These are phyloP conservation scores for Polytolypa hystricis DNA, from an alignment of 2,329 filamentous ascomycete species.

Conservation along the genomic window DNA sequence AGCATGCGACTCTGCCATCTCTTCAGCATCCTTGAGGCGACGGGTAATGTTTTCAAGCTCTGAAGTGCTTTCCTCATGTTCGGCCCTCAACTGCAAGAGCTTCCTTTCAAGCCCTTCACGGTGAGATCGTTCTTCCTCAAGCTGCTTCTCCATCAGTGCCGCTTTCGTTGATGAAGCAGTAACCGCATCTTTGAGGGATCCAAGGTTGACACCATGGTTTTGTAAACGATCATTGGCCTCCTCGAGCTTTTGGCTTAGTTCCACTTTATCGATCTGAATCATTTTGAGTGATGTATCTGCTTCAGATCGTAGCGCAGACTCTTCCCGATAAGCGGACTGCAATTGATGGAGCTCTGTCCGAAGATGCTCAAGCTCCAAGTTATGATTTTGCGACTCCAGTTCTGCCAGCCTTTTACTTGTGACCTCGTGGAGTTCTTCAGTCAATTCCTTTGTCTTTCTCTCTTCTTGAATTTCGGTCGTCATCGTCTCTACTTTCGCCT, in stretches of 20 bases:
- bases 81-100: slow-evolving; percentile 61
- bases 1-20: slow-evolving; percentile 75
- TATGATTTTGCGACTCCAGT: slow-evolving; percentile 71
- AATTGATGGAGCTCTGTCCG: slow-evolving; percentile 74
- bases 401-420: slow-evolving; percentile 75
- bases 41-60: slow-evolving; percentile 67
- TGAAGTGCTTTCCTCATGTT: slow-evolving; percentile 68
- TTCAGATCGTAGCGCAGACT: slow-evolving; percentile 66
- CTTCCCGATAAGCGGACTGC: slow-evolving; percentile 68
- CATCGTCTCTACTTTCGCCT: slow-evolving; percentile 59
- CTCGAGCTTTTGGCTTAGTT: slow-evolving; percentile 58
- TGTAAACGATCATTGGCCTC: slow-evolving; percentile 56
- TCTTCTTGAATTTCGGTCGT: slow-evolving; percentile 67
- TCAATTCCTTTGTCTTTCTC: slow-evolving; percentile 65
- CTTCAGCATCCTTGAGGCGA: slow-evolving; percentile 73
- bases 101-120: slow-evolving; percentile 67
- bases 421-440: slow-evolving; percentile 76
- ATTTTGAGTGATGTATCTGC: slow-evolving; percentile 63
- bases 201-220: slow-evolving; percentile 60
- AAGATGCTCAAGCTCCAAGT: slow-evolving; percentile 73
- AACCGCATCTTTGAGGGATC: slow-evolving; percentile 66
- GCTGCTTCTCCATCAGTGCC: slow-evolving; percentile 62
- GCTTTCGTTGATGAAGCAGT: slow-evolving; percentile 68
- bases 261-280: slow-evolving; percentile 75
- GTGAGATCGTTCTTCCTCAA: slow-evolving; percentile 64